A percentile compares a stretch with the other conserved stretches of the same genome.
These are phyloP conservation scores for Lentinula sp. DNA, from an alignment of 768 basidiomycete species.

Conservation along the genomic window DNA sequence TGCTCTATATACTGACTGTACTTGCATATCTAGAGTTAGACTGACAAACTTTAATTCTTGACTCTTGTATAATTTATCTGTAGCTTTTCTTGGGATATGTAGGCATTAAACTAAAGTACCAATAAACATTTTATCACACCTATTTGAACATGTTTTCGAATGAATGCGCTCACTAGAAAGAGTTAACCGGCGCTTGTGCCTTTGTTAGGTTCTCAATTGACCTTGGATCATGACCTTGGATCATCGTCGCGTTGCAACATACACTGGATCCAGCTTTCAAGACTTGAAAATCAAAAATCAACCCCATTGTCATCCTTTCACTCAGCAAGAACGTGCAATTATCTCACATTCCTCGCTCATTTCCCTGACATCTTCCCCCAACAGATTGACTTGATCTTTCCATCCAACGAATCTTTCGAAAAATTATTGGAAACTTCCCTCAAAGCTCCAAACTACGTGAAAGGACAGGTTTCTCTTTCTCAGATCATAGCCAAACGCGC, in stretches of 20 bases:
- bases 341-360: neutral
- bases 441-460: constrained; percentile 33
- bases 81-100: constrained; percentile 4
- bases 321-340: constrained; percentile 37
- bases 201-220: neutral
- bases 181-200: neutral
- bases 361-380: neutral
- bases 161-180: too few relatives aligned
- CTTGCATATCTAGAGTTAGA: neutral
- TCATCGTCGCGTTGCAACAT: constrained; percentile 16
- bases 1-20: neutral
- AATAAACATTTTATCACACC: neutral
- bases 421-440: constrained; percentile 30
- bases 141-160: too few relatives aligned
- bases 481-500: constrained; percentile 36
- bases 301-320: constrained; percentile 41
- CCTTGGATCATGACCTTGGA: constrained; percentile 15
- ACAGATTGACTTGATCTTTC: constrained; percentile 61
- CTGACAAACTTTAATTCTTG: neutral
- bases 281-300: constrained; percentile 24
- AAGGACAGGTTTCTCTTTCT: constrained; percentile 34
- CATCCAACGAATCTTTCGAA: constrained; percentile 35
- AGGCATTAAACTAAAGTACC: constrained; percentile 2
- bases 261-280: constrained; percentile 5
- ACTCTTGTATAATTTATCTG: constrained; percentile 5